phyloP scores from a whole-genome alignment of 192 early-diverging fungal species.

The Blastocladiella britannica region DNA sequence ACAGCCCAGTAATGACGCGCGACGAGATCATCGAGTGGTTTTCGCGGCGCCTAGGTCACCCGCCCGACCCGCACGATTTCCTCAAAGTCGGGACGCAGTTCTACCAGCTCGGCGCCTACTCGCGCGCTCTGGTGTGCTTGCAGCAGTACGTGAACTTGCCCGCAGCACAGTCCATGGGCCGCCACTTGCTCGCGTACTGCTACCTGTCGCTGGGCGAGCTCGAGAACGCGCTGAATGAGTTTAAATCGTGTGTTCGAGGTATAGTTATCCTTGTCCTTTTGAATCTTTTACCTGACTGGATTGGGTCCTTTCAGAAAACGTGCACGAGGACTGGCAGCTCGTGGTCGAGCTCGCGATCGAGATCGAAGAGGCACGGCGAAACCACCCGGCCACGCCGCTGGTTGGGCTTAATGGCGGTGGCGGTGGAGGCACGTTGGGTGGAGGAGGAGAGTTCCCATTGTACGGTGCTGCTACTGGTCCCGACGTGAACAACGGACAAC shows the following conservation, averaged over 20 bases:
- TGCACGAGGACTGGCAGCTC: constrained; percentile 35
- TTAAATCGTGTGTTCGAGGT: constrained; percentile 39
- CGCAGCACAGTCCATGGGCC: constrained; percentile 18
- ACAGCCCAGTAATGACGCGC: constrained; percentile 19
- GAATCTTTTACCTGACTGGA: too few species aligned
- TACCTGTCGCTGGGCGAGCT: constrained; percentile 28
- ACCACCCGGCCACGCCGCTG: background rate
- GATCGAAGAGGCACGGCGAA: constrained; percentile 11
- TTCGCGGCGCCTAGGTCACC: constrained; percentile 18
- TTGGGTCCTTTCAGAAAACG: background rate
- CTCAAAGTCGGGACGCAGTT: constrained; percentile 38
- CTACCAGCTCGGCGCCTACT: constrained; percentile 35
- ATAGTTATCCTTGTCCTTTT: background rate
- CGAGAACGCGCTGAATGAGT: constrained; percentile 27
- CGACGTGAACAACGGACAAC: too few species aligned
- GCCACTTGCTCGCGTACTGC: constrained; percentile 37
- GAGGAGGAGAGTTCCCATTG: too few species aligned
- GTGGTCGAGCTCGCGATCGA: constrained; percentile 38
- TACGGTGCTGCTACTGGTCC: too few species aligned
- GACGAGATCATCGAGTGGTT: constrained; percentile 32
- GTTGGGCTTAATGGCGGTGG: too few species aligned
- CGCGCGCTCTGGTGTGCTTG: constrained; percentile 29
- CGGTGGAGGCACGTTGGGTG: too few species aligned
- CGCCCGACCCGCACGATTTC: constrained; percentile 26
- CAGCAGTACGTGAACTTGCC: constrained; percentile 33